These are phyloP conservation scores for Phytopythium helicoides DNA, from an alignment of 352 stramenopile genomes.

Conservation along the genomic window DNA sequence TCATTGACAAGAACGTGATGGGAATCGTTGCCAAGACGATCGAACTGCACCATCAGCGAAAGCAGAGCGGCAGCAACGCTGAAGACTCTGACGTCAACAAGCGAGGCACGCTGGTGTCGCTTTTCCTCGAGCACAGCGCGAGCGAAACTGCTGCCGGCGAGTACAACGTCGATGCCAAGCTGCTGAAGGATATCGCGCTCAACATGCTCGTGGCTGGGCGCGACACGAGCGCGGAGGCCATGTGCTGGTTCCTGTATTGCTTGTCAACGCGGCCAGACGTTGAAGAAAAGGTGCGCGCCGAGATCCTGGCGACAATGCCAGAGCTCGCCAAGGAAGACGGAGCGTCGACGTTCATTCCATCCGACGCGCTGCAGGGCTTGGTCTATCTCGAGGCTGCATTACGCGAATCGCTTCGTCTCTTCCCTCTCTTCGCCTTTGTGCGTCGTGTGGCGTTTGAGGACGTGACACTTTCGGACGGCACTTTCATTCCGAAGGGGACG, in stretches of 20 bases:
- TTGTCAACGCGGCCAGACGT: slow-evolving; percentile 33
- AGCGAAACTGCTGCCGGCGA: slow-evolving; percentile 3
- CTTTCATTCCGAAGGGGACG: slow-evolving; percentile 24
- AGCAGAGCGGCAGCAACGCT: neutral
- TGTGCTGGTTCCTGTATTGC: slow-evolving; percentile 56
- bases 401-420: slow-evolving; percentile 33
- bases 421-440: slow-evolving; percentile 34
- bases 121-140: slow-evolving; percentile 10
- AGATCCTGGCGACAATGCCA: slow-evolving; percentile 17
- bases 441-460: slow-evolving; percentile 19
- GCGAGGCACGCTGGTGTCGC: slow-evolving; percentile 7
- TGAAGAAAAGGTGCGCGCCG: slow-evolving; percentile 19
- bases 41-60: slow-evolving; percentile 14
- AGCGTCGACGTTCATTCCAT: neutral
- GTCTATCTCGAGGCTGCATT: slow-evolving; percentile 22
- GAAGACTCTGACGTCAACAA: neutral
- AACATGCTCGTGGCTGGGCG: slow-evolving; percentile 70
- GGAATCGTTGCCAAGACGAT: slow-evolving; percentile 38
- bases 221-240: slow-evolving; percentile 60
- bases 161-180: slow-evolving; percentile 1
- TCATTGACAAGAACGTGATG: slow-evolving; percentile 37
- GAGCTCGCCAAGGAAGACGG: slow-evolving; percentile 5
- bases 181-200: slow-evolving; percentile 47
- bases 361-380: slow-evolving; percentile 9
- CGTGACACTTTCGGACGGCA: slow-evolving; percentile 40